These are phyloP conservation scores for Dictyostelium intermedium DNA, from an alignment of 78 protist genomes.

Conservation along the genomic window DNA sequence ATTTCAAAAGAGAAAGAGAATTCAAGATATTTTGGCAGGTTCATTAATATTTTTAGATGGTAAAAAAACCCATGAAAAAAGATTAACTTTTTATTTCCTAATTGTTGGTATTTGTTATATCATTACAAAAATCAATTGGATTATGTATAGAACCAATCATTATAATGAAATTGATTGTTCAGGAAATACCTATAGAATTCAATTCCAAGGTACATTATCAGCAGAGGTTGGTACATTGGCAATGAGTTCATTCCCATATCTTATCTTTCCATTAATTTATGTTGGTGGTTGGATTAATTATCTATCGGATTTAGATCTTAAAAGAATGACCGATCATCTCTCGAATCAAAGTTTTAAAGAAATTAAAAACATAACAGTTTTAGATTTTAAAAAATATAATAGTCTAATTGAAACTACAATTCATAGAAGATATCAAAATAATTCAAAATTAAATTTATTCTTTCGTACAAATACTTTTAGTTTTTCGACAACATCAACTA, in stretches of 20 bases:
- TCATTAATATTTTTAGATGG: background rate
- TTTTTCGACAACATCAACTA: background rate
- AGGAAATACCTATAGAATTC: background rate
- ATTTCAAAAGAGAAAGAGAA: slow-evolving; percentile 7
- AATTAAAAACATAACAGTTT: background rate
- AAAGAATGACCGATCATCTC: background rate
- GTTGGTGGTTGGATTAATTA: background rate
- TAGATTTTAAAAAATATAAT: background rate
- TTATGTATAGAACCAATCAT: background rate
- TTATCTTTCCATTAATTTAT: background rate
- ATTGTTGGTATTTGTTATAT: background rate
- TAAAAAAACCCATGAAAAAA: background rate
- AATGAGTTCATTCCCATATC: background rate
- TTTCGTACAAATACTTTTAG: background rate
- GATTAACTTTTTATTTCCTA: background rate
- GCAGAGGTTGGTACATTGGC: background rate
- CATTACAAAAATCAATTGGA: background rate
- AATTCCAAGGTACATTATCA: background rate
- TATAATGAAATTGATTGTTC: background rate
- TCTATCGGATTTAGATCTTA: background rate
- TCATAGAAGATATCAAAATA: background rate
- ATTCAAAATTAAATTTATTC: background rate
- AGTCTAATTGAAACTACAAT: background rate
- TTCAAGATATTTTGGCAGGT: background rate
- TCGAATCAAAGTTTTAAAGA: background rate